Evolutionary conservation across 371 early-diverging fungal genomes (phyloP).

Genomic region (Nematocida minor): DNA sequence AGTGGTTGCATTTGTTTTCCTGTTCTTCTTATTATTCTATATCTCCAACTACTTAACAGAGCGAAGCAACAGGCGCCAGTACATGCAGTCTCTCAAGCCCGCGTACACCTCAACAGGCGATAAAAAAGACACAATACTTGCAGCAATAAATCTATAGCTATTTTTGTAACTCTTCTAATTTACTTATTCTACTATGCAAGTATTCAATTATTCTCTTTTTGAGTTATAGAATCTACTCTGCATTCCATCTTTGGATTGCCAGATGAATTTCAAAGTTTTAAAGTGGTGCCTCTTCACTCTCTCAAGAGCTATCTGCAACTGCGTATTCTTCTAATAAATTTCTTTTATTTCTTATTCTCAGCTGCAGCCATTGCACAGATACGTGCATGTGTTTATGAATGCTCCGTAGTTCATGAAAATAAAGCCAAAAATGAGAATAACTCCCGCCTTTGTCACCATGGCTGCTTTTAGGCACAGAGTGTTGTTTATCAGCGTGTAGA

Average conservation of each 20-base stretch:
- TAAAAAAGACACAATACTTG: neutral
- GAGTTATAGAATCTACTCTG: too few species aligned
- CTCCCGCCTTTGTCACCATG: neutral
- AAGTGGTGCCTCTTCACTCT: neutral
- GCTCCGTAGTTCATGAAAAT: neutral
- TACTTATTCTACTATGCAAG: too few species aligned
- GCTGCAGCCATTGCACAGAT: neutral
- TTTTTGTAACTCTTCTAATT: too few species aligned
- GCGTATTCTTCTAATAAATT: neutral
- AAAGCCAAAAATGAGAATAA: neutral
- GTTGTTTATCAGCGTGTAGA: neutral
- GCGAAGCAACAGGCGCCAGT: neutral
- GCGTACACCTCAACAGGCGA: neutral
- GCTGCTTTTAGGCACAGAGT: neutral
- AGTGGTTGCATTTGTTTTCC: neutral
- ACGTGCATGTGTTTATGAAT: neutral
- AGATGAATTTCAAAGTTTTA: neutral
- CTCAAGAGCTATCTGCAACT: neutral
- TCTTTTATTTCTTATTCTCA: neutral
- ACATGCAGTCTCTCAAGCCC: neutral
- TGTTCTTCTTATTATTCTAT: neutral
- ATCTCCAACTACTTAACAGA: neutral
- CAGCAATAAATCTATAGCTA: constrained; percentile 4
- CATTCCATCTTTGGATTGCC: neutral
- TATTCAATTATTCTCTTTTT: neutral